Percentiles rank a stretch among this genome's conserved stretches.
These are phyloP conservation scores for Pholiota microspora DNA, from an alignment of 768 basidiomycete species.

Conservation along the genomic window DNA sequence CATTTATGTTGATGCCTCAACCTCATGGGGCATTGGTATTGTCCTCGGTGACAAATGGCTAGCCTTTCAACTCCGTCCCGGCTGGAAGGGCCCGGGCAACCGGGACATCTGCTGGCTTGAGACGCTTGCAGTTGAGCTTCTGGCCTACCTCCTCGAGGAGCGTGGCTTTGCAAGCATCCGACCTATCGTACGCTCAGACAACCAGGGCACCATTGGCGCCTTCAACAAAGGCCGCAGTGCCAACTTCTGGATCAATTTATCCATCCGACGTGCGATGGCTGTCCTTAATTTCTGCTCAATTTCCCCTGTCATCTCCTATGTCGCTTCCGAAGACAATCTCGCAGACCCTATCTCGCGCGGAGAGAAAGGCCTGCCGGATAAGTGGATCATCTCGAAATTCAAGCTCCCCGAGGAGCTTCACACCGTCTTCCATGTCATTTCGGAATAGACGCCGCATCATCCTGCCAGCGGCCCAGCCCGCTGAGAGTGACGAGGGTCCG, in stretches of 20 bases:
- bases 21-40: constrained; percentile 26
- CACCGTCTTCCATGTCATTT: constrained; percentile 13
- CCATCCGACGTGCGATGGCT: no score
- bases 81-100: constrained; percentile 1
- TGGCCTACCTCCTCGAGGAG: neutral
- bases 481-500: neutral
- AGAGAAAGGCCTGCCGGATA: constrained; percentile 6
- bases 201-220: constrained; percentile 32
- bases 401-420: constrained; percentile 16
- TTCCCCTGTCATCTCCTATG: constrained; percentile 16
- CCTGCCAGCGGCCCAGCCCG: neutral
- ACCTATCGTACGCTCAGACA: constrained; percentile 30
- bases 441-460: neutral
- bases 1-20: constrained; percentile 31
- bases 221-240: constrained; percentile 27
- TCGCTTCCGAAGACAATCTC: constrained; percentile 24
- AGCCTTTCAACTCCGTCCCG: neutral
- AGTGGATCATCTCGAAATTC: constrained; percentile 2
- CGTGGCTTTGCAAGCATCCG: constrained; percentile 4
- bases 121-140: neutral
- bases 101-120: neutral
- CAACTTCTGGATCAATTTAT: constrained; percentile 28
- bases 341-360: constrained; percentile 28
- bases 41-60: neutral
- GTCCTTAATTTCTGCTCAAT: constrained; percentile 1